Evolutionary conservation across 805 yeast genomes (phyloP), one percentile per base, ranked within the genome.

Genomic region (Lipomyces anomalus): DNA sequence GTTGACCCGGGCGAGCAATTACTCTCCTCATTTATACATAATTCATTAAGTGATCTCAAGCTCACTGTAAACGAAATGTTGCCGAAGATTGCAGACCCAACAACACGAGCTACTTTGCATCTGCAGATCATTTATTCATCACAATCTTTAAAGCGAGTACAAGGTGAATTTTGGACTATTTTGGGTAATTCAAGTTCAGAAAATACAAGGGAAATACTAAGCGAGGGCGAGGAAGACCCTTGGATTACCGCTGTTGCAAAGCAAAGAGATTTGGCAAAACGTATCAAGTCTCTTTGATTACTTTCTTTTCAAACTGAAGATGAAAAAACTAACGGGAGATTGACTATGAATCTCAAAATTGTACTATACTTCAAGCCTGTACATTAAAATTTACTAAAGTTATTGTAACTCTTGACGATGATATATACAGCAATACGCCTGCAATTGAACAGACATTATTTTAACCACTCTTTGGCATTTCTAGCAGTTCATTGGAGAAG

Each of bases 51-150:
- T 29, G 56, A 57, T 33, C 57, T 69, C 30, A 38, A 52, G 9
- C 41, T 18, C 2, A 50, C 45, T 22, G 39, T 63, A 38, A 35
- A 46, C 32, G 44, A 55, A 43, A 42, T 50, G 9, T 52, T 60
- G 9, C 67, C 67, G 4, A 43, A 42, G 11, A 50, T 68, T 28
- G 47, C 57, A 2, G 67, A 65, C 37, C 43, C 52, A 9, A 45
- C 61, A 13, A 57, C 58, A 9, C 46, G 60, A 26, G 83, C 83
- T 46, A 84, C 90, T 0, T 67, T 88, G 20, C 75, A 89, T 53
- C 66, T 90, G 28, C 98, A 90, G 64, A 65, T 89, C 32, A 79
- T 86, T 1, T 90, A 89, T 65, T 85, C 95, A 54, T 82, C 95
- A n/a, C 87, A 83, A 60, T 81, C 95, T 30, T 69, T 90, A 42